Evolutionary conservation across 176 grass and related monocot genomes (phyloP).

Genomic region (Eleusine coracana): DNA sequence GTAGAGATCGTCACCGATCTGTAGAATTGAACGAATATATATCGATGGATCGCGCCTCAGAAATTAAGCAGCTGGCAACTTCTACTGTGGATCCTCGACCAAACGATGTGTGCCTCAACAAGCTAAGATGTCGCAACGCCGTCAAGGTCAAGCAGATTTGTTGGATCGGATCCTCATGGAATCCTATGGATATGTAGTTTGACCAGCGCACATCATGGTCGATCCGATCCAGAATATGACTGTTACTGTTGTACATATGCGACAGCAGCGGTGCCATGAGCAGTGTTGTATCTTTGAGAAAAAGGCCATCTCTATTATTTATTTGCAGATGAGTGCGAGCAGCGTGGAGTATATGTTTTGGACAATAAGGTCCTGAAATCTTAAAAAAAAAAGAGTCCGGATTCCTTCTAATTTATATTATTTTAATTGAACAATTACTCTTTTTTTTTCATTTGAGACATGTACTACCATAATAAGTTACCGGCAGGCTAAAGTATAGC

Average conservation of each 20-base stretch:
- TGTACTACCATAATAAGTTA: no score
- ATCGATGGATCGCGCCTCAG: not conserved
- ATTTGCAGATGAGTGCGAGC: not conserved
- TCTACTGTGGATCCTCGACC: not conserved
- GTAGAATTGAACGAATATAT: not conserved
- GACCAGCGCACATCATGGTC: not conserved
- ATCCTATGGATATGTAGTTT: slow-evolving; percentile 8
- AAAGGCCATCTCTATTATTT: not conserved
- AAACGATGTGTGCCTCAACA: not conserved
- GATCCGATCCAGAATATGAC: not conserved
- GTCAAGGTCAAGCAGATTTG: not conserved
- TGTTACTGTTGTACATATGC: not conserved
- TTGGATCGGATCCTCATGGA: not conserved
- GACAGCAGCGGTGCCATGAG: not conserved
- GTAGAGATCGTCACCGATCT: not conserved
- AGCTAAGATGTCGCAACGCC: not conserved
- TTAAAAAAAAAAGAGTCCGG: no score
- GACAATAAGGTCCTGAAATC: no score
- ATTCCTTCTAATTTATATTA: no score
- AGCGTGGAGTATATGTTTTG: no score
- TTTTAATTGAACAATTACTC: no score
- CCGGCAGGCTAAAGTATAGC: no score
- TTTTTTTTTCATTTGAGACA: no score
- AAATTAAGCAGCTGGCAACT: no score
- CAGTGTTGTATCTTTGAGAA: not conserved